phyloP scores from a whole-genome alignment of 2,329 filamentous ascomycete genomes.

The Mycocentrospora acerina region DNA sequence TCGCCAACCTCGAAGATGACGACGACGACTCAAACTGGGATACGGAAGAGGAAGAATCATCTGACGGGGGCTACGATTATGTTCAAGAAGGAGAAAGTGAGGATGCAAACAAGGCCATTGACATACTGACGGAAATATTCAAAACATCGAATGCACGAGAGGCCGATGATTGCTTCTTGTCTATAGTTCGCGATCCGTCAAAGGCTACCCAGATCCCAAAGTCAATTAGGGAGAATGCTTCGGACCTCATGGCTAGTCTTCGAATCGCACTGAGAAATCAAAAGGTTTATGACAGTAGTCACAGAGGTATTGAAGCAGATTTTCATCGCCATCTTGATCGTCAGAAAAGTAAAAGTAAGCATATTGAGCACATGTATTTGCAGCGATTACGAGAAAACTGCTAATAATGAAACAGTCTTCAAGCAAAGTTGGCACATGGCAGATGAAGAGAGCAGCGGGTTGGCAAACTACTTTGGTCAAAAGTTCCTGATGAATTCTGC shows the following conservation, averaged over 20 bases:
- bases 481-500: slow-evolving; percentile 39
- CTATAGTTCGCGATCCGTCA: slow-evolving; percentile 11
- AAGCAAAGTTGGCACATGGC: slow-evolving; percentile 50
- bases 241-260: slow-evolving; percentile 15
- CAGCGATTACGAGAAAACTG: not conserved
- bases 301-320: slow-evolving; percentile 19
- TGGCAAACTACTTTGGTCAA: slow-evolving; percentile 42
- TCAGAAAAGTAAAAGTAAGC: slow-evolving; percentile 39
- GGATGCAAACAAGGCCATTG: slow-evolving; percentile 9
- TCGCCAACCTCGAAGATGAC: slow-evolving; percentile 10
- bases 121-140: slow-evolving; percentile 11
- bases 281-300: slow-evolving; percentile 11
- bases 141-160: not conserved
- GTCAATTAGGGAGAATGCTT: slow-evolving; percentile 10
- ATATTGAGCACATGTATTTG: not conserved
- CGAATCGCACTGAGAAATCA: slow-evolving; percentile 14
- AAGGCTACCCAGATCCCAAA: slow-evolving; percentile 9
- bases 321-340: slow-evolving; percentile 35
- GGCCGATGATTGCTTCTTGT: slow-evolving; percentile 17
- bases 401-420: slow-evolving; percentile 30
- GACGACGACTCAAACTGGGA: slow-evolving; percentile 9
- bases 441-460: slow-evolving; percentile 46
- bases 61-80: not conserved
- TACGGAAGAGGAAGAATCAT: slow-evolving; percentile 2
- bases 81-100: slow-evolving; percentile 6